Evolutionary conservation across 495 filamentous ascomycete genomes (phyloP), one percentile per base, ranked within the genome.

Genomic region (Hamigera avellanea): DNA sequence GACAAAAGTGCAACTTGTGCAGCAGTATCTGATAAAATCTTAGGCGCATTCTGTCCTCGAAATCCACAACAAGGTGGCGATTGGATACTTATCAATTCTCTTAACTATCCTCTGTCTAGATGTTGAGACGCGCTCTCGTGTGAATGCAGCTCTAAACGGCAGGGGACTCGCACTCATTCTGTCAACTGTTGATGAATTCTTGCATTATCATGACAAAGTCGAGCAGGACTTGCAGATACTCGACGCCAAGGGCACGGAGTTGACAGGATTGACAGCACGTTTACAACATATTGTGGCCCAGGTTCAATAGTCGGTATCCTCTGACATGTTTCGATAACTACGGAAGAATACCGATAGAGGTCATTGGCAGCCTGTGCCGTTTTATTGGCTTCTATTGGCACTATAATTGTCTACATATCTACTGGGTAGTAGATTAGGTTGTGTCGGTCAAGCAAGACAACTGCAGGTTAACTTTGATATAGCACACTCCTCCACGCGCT

Each of bases 41-140:
- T 42, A 95, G 85, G 87, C 83, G 37, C 77, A 84, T 53, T 91
- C 86, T 0, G 72, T 88, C 49, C 70, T 86, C 52, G 84, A 86
- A 46, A 78, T 80, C n/a, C 79, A 81, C 35, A 72, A 78, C 35
- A 94, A 89, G 53, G 86, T 99, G 19, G 82, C 84, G 2, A 78
- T 88, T 40, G 93, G 93, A 18, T 99, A 94, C 48, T 67, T 99
- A 28, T 77, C 89, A 1, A 76, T 96, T 3, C 65, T 95, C 2
- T 63, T 99, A 8, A 80, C 84, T 18, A 84, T 81, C 33, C 66
- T 95, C 12, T 86, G 81, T 50, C 62, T 88, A 14, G 61, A 76
- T 34, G 32, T 49, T 9, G 61, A 65, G 19, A 72, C 75, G 9
- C 56, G 70, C 23, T 50, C 56, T 17, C 53, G 64, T 14, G 64